phyloP scores from a whole-genome alignment of 2,329 filamentous ascomycete genomes.

The Akanthomyces muscarius region DNA sequence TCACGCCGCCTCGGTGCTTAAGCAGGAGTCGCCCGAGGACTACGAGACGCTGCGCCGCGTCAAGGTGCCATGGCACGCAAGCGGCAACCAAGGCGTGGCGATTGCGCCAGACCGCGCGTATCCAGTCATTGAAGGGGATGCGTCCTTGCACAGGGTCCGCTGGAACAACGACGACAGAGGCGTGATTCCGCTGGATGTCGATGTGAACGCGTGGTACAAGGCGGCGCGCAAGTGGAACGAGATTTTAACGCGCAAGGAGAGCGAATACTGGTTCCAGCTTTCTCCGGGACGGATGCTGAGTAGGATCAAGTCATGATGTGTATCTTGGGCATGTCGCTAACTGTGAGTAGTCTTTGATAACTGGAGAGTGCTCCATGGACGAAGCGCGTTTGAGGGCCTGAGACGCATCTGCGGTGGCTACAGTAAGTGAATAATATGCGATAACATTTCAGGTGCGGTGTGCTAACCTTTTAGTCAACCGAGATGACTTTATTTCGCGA shows the following conservation, averaged over 20 bases:
- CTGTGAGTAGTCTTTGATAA: conserved; percentile 79
- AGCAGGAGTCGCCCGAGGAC: conserved; percentile 47
- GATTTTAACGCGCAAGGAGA: conserved; percentile 60
- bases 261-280: conserved; percentile 78
- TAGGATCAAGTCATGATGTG: conserved; percentile 38
- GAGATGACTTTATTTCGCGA: conserved; percentile 75
- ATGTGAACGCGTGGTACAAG: conserved; percentile 66
- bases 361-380: conserved; percentile 87
- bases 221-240: conserved; percentile 72
- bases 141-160: conserved; percentile 56
- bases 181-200: conserved; percentile 53
- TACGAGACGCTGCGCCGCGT: conserved; percentile 55
- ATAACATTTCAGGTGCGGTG: neutral
- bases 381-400: conserved; percentile 76
- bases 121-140: conserved; percentile 66
- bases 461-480: conserved; percentile 54
- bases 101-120: conserved; percentile 68
- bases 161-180: conserved; percentile 95
- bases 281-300: conserved; percentile 72
- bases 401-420: conserved; percentile 89
- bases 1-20: conserved; percentile 60
- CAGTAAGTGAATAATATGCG: conserved; percentile 51
- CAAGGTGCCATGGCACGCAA: conserved; percentile 75
- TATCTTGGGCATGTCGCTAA: neutral
- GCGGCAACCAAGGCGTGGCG: conserved; percentile 78